Conservation (phyloP, 257 asterid species). For the Petrea volubilis region DNA sequence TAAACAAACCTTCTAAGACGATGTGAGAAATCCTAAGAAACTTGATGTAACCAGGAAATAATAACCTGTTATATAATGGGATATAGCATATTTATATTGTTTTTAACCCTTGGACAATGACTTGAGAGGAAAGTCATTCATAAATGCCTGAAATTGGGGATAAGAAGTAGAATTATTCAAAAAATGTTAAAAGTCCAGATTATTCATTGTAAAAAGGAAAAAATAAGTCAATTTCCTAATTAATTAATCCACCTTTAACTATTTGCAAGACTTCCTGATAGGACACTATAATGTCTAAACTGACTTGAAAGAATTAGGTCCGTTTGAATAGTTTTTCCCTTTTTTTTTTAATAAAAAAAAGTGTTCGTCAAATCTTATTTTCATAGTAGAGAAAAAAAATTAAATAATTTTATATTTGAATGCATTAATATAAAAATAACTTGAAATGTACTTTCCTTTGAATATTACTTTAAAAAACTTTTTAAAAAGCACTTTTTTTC, state of each 20-base stretch:
- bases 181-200: background rate
- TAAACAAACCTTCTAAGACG: conserved; percentile 3
- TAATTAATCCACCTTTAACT: background rate
- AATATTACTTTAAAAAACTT: too few species aligned
- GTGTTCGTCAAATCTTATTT: too few species aligned
- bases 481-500: too few species aligned
- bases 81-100: background rate
- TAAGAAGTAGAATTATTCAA: background rate
- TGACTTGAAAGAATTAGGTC: background rate
- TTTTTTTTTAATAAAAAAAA: too few species aligned
- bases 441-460: too few species aligned
- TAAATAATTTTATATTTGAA: too few species aligned
- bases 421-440: too few species aligned
- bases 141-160: background rate
- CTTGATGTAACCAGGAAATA: background rate
- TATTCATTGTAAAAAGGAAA: background rate
- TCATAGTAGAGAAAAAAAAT: too few species aligned
- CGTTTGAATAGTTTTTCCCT: too few species aligned
- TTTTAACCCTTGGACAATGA: background rate
- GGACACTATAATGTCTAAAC: background rate
- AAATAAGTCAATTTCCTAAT: background rate
- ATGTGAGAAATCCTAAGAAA: background rate
- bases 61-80: background rate
- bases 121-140: conserved; percentile 15
- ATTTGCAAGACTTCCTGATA: background rate